Percentiles rank a stretch among this genome's conserved stretches.
These are phyloP conservation scores for Zostera marina DNA, from an alignment of 116 monocot genomes.

Conservation along the genomic window DNA sequence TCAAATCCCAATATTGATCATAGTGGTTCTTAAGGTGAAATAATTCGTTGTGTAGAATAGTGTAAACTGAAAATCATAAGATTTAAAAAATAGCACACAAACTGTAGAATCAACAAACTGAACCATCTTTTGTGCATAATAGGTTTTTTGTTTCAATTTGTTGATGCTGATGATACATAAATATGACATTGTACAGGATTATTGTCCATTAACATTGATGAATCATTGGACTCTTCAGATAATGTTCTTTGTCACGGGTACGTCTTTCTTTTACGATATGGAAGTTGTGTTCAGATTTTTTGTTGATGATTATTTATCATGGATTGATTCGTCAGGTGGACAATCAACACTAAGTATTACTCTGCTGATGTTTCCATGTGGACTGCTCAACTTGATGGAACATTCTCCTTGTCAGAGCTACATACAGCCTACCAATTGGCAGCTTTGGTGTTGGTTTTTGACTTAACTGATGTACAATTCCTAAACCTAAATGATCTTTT, in stretches of 20 bases:
- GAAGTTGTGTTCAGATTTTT: background rate
- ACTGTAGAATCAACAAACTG: background rate
- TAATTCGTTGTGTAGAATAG: too few species aligned
- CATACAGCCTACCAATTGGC: slow-evolving; percentile 34
- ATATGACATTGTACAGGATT: slow-evolving; percentile 42
- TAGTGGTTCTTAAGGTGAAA: too few species aligned
- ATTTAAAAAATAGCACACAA: background rate
- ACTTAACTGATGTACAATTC: slow-evolving; percentile 73
- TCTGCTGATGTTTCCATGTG: slow-evolving; percentile 80
- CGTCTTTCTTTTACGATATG: background rate
- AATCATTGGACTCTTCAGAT: slow-evolving; percentile 42
- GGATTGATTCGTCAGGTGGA: slow-evolving; percentile 51
- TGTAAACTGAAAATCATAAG: too few species aligned
- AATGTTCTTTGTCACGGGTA: slow-evolving; percentile 72
- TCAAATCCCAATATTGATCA: too few species aligned
- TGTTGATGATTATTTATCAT: background rate
- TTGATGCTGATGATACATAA: background rate
- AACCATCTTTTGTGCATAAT: background rate
- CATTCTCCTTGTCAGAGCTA: slow-evolving; percentile 32
- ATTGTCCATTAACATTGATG: slow-evolving; percentile 60
- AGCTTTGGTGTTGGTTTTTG: slow-evolving; percentile 90
- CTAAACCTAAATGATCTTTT: background rate
- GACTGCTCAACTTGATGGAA: slow-evolving; percentile 56
- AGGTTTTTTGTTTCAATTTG: background rate
- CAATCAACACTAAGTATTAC: slow-evolving; percentile 90